A percentile compares a stretch with the other conserved stretches of the same genome.
These are phyloP conservation scores for Russula griseocarnosa DNA, from an alignment of 768 basidiomycete species.

Conservation along the genomic window DNA sequence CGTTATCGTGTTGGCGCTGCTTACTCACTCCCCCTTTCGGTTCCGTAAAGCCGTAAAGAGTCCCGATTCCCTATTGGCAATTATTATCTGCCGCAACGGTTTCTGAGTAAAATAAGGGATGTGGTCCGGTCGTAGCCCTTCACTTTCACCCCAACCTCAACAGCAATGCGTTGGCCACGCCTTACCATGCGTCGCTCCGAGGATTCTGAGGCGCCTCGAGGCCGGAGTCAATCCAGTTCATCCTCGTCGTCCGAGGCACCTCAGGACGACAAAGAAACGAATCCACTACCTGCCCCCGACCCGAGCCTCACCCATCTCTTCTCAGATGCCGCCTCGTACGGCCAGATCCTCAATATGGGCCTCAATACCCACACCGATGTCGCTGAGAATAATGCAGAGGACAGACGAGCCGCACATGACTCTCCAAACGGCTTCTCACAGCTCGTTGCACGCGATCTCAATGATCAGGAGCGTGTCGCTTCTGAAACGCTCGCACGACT, in stretches of 20 bases:
- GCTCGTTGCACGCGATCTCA: constrained; percentile 43
- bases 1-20: too few relatives aligned
- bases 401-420: constrained; percentile 26
- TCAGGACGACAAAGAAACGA: background rate
- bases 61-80: background rate
- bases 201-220: background rate
- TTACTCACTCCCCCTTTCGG: background rate
- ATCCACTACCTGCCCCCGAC: background rate
- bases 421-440: constrained; percentile 38
- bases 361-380: constrained; percentile 29
- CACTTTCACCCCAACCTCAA: constrained; percentile 1
- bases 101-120: background rate
- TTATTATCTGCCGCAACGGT: background rate
- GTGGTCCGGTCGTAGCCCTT: background rate
- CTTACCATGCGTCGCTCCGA: background rate
- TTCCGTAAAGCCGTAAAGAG: background rate
- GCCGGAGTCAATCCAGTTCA: background rate
- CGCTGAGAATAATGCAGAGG: background rate
- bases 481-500: constrained; percentile 40
- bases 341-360: constrained; percentile 36
- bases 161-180: constrained; percentile 14
- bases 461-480: constrained; percentile 36
- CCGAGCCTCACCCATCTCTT: constrained; percentile 39
- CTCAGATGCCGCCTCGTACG: constrained; percentile 40
- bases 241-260: constrained; percentile 15